Evolutionary conservation across 192 early-diverging fungal genomes (phyloP).

Genomic region (Spizellomyces punctatus): DNA sequence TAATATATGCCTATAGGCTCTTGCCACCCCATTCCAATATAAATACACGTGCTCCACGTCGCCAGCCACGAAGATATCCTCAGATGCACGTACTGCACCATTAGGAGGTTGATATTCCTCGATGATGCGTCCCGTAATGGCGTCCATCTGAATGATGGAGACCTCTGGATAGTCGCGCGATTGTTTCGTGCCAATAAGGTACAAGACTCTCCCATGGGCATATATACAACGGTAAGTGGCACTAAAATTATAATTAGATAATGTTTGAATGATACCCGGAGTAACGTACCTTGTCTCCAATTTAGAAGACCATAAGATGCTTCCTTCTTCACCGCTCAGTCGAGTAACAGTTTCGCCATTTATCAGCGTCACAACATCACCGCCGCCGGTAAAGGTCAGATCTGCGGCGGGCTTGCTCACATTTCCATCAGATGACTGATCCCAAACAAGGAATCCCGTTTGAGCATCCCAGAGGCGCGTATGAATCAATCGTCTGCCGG

Average conservation of each 20-base stretch:
- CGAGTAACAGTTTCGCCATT: constrained; percentile 10
- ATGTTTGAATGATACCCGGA: background rate
- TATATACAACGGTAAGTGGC: background rate
- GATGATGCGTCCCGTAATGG: background rate
- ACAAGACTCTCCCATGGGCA: background rate
- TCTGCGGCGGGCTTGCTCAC: background rate
- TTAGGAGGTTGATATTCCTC: constrained; percentile 30
- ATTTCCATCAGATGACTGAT: constrained; percentile 34
- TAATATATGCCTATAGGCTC: constrained; percentile 16
- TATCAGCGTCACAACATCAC: constrained; percentile 15
- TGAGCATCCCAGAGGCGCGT: constrained; percentile 49
- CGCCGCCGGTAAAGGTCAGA: constrained; percentile 14
- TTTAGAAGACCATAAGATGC: constrained; percentile 7
- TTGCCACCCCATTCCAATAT: constrained; percentile 17
- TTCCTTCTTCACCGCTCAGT: constrained; percentile 17
- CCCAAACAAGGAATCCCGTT: constrained; percentile 50
- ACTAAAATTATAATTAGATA: background rate
- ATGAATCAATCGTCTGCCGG: constrained; percentile 39
- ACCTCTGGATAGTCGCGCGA: background rate
- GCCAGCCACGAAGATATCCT: constrained; percentile 11
- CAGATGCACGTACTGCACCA: background rate
- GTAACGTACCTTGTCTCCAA: constrained; percentile 10
- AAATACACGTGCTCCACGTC: background rate
- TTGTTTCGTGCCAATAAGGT: constrained; percentile 13
- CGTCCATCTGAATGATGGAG: constrained; percentile 4